Evolutionary conservation across 768 basidiomycete species (phyloP).

Genomic region (Tylopilus vinaceipallidus): DNA sequence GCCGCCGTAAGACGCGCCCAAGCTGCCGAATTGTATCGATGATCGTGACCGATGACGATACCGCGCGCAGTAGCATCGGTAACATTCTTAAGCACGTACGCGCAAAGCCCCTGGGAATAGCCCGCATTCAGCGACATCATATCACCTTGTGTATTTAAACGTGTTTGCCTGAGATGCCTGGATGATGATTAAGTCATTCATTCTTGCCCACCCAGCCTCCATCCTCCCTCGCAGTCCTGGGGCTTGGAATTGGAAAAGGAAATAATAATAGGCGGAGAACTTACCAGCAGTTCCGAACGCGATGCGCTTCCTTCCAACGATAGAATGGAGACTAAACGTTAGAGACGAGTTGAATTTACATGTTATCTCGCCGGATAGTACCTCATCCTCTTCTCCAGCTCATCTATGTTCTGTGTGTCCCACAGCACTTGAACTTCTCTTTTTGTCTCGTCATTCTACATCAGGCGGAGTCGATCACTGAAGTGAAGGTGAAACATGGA

Average conservation of each 20-base stretch:
- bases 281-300: conserved; percentile 86
- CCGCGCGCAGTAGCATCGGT: conserved; percentile 55
- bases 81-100: conserved; percentile 61
- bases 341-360: background rate
- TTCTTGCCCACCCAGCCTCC: conserved; percentile 88
- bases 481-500: background rate
- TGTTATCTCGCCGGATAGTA: conserved; percentile 10
- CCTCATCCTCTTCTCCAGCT: conserved; percentile 45
- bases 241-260: background rate
- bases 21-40: conserved; percentile 72
- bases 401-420: conserved; percentile 26
- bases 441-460: conserved; percentile 40
- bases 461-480: background rate
- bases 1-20: conserved; percentile 78
- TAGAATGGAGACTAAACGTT: background rate
- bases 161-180: conserved; percentile 72
- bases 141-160: background rate
- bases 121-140: background rate
- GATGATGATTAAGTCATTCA: conserved; percentile 85
- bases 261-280: conserved; percentile 4
- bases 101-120: conserved; percentile 62
- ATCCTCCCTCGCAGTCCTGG: conserved; percentile 75
- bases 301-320: conserved; percentile 56
- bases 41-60: conserved; percentile 84
- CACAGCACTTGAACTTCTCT: conserved; percentile 36